Evolutionary conservation across 768 basidiomycete species (phyloP).

Genomic region (Basidioascus undulatus): DNA sequence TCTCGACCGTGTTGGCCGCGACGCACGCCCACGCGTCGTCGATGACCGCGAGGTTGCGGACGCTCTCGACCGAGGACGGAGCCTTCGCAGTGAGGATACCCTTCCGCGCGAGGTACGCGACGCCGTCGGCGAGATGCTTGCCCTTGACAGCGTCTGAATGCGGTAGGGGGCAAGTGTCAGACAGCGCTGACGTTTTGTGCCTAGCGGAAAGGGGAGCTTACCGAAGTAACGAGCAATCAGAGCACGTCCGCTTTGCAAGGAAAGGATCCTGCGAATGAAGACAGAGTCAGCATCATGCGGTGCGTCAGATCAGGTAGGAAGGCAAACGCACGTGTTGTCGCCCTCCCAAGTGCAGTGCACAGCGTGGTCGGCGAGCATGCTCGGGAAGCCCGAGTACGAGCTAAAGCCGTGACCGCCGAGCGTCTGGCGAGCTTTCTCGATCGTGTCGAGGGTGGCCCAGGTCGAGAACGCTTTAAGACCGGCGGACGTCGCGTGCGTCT

Average conservation of each 20-base stretch:
- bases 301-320: not conserved
- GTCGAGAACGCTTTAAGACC: slow-evolving; percentile 25
- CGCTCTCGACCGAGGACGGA: slow-evolving; percentile 6
- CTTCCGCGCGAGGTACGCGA: slow-evolving; percentile 19
- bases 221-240: slow-evolving; percentile 10
- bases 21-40: slow-evolving; percentile 20
- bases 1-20: slow-evolving; percentile 21
- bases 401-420: slow-evolving; percentile 24
- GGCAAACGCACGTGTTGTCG: slow-evolving; percentile 18
- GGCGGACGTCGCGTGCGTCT: slow-evolving; percentile 24
- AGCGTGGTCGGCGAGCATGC: slow-evolving; percentile 18
- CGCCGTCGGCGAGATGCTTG: slow-evolving; percentile 19
- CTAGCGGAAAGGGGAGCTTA: no score
- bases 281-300: not conserved
- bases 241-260: slow-evolving; percentile 11
- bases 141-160: slow-evolving; percentile 19
- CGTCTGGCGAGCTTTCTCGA: slow-evolving; percentile 22
- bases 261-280: not conserved
- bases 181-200: no score
- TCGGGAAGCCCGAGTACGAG: slow-evolving; percentile 15
- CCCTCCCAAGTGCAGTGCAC: slow-evolving; percentile 24
- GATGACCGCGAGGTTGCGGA: slow-evolving; percentile 17
- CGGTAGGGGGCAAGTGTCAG: no score
- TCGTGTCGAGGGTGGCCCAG: slow-evolving; percentile 23
- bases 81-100: slow-evolving; percentile 15